Percentiles rank a stretch among this genome's conserved stretches.
Evolutionary conservation across 495 filamentous ascomycete genomes (phyloP).

Genomic region (Monascus purpureus): DNA sequence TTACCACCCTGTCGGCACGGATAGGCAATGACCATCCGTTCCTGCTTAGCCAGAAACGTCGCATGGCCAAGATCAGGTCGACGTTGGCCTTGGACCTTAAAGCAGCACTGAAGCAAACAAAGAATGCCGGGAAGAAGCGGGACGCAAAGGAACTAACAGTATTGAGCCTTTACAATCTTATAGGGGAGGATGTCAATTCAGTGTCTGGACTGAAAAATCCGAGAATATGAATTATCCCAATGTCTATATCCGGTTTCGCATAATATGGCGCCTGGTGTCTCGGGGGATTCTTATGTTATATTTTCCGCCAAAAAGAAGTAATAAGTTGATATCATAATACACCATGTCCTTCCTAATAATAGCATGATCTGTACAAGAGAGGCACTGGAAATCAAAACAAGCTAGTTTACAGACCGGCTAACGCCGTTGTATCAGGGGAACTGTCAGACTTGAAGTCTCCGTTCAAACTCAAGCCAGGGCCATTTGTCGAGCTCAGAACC

Average conservation of each 20-base stretch:
- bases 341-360: constrained; percentile 31
- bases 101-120: constrained; percentile 62
- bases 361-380: constrained; percentile 25
- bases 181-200: constrained; percentile 63
- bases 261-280: constrained; percentile 33
- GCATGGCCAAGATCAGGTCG: constrained; percentile 48
- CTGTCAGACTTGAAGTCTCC: constrained; percentile 54
- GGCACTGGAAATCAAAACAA: constrained; percentile 3
- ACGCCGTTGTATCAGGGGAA: constrained; percentile 33
- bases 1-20: constrained; percentile 35
- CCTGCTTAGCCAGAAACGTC: constrained; percentile 38
- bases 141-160: constrained; percentile 50
- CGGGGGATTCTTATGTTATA: constrained; percentile 14
- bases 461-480: constrained; percentile 74
- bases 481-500: constrained; percentile 78
- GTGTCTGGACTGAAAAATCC: constrained; percentile 47
- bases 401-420: constrained; percentile 31
- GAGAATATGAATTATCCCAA: constrained; percentile 25
- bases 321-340: constrained; percentile 35
- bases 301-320: constrained; percentile 14
- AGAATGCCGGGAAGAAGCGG: constrained; percentile 35
- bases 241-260: constrained; percentile 2
- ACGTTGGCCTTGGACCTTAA: constrained; percentile 75
- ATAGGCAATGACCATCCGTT: constrained; percentile 53
- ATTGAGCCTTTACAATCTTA: constrained; percentile 59